phyloP scores from a whole-genome alignment of 345 rosid genomes.

The Bruguiera parviflora region DNA sequence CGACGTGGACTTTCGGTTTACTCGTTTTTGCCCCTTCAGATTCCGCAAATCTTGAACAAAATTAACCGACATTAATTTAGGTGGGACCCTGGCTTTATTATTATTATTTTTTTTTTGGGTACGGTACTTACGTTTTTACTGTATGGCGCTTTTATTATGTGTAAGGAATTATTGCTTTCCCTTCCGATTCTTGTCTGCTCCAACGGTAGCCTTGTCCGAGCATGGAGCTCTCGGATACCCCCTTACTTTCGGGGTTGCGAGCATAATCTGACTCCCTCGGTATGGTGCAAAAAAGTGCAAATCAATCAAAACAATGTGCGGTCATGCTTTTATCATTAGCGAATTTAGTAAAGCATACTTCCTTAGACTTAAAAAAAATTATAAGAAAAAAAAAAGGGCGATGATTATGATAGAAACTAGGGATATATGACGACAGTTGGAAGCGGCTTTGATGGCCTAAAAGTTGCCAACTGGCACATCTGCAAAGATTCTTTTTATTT shows the following conservation, averaged over 20 bases:
- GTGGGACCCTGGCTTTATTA: background rate
- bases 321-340: constrained; percentile 32
- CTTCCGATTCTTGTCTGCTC: background rate
- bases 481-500: background rate
- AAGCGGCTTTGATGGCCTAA: background rate
- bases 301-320: constrained; percentile 12
- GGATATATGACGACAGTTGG: background rate
- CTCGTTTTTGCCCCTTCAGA: background rate
- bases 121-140: background rate
- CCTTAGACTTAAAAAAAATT: too few species aligned
- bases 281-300: constrained; percentile 4
- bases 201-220: background rate
- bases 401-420: background rate
- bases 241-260: background rate
- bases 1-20: too few species aligned
- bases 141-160: background rate
- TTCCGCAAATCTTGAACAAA: background rate
- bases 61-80: background rate
- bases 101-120: background rate
- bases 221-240: background rate
- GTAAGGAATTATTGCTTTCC: background rate
- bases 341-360: background rate
- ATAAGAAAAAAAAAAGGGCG: background rate
- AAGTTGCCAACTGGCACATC: constrained; percentile 4
- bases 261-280: constrained; percentile 12